Evolutionary conservation across 2,329 filamentous ascomycete species (phyloP), one percentile per base, ranked within the genome.

Genomic region (Epichloe aotearoae): DNA sequence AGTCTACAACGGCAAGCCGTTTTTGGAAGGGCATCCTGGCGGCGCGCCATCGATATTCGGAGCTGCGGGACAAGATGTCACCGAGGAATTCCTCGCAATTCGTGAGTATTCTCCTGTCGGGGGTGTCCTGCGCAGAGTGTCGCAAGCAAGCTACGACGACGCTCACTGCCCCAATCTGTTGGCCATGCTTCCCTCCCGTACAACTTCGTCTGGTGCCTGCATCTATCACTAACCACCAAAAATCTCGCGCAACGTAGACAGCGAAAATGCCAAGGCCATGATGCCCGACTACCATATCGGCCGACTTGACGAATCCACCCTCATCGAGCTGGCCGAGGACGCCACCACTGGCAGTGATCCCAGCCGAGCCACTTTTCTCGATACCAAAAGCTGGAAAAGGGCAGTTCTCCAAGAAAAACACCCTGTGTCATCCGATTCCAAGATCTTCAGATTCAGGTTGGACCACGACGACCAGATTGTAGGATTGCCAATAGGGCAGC

Each of bases 1-100:
- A 59, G 88, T 96, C 0, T 96, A 94, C 59, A 84, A 95, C 60
- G 90, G 89, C 5, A 90, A 86, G 1, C 67, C 69, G 2, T 96
- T 26, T 93, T 70, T 96, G 14, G 78, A 88, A 54, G 84, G 75
- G 1, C 90, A 96, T 63, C 90, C 90, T 0, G 90, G 90, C 48
- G 90, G 90, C 47, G 88, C 87, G 3, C 80, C 85, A 55, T 93
- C 87, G 59, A 95, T 96, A 61, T 75, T 84, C 49, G 83, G 83
- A 30, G 87, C 84, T 3, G 89, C 88, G n/a, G 88, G 83, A 0
- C 73, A 86, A 59, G 89, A 96, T 65, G 79, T 79, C 10, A 86
- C 85, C 0, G 90, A 95, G 60, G 90, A 96, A 58, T 96, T 95
- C 64, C 79, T 94, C 69, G 84, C 86, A 14, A 96, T 96, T 59